A percentile compares a stretch with the other conserved stretches of the same genome.
Evolutionary conservation across 2,329 filamentous ascomycete species (phyloP).

Genomic region (Didymella glomerata): DNA sequence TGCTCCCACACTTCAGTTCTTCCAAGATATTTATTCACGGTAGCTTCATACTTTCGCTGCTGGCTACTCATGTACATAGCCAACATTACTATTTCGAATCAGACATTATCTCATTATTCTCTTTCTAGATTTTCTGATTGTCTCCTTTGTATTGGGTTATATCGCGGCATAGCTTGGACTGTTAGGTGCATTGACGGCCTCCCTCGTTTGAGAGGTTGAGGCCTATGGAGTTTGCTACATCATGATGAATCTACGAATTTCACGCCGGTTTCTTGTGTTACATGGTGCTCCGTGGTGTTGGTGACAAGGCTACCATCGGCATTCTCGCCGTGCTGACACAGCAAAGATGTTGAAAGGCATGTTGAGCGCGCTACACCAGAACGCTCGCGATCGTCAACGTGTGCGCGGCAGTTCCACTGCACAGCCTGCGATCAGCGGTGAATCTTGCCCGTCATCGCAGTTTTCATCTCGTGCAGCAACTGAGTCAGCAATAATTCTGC

Average conservation of each 20-base stretch:
- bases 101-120: background rate
- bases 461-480: background rate
- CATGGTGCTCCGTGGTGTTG: background rate
- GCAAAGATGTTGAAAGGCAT: background rate
- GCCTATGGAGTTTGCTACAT: constrained; percentile 5
- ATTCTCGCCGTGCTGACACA: constrained; percentile 2
- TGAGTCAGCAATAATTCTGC: background rate
- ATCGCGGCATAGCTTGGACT: constrained; percentile 11
- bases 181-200: constrained; percentile 12
- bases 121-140: constrained; percentile 6
- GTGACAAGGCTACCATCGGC: background rate
- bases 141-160: constrained; percentile 1
- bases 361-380: constrained; percentile 15
- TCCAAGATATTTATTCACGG: constrained; percentile 22
- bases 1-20: constrained; percentile 25
- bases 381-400: background rate
- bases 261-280: background rate
- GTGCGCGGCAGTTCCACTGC: constrained; percentile 1
- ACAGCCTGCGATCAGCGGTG: constrained; percentile 7
- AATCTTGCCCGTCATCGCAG: background rate
- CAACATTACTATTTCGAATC: constrained; percentile 7
- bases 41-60: constrained; percentile 22
- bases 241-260: constrained; percentile 13
- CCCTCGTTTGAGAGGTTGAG: constrained; percentile 11
- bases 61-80: constrained; percentile 37